Evolutionary conservation across 2,329 filamentous ascomycete genomes (phyloP).

Genomic region (Lithohypha guttulata): DNA sequence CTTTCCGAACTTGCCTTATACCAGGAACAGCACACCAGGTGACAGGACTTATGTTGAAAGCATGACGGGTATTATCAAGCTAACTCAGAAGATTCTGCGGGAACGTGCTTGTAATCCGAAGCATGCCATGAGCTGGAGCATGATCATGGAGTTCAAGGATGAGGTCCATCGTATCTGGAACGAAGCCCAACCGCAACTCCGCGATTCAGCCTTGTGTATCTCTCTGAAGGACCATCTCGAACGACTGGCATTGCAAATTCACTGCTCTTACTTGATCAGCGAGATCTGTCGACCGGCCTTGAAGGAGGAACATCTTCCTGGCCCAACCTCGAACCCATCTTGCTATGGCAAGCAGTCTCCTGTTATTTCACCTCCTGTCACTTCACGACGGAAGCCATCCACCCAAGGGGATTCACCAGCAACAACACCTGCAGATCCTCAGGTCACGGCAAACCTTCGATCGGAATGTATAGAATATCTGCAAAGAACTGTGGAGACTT

Average conservation of each 20-base stretch:
- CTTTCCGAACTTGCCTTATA: constrained; percentile 41
- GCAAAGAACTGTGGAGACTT: constrained; percentile 47
- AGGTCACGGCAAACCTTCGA: constrained; percentile 29
- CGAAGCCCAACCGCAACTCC: constrained; percentile 48
- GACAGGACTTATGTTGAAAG: constrained; percentile 48
- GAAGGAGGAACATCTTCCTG: constrained; percentile 32
- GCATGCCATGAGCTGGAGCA: constrained; percentile 42
- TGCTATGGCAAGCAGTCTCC: constrained; percentile 15
- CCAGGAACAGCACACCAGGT: constrained; percentile 37
- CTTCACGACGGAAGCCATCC: constrained; percentile 10
- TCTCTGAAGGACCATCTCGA: constrained; percentile 43
- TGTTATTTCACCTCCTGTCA: constrained; percentile 6
- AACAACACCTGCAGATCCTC: constrained; percentile 12
- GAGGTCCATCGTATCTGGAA: constrained; percentile 47
- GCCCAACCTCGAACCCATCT: constrained; percentile 17
- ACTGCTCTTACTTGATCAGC: constrained; percentile 52
- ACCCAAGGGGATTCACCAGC: constrained; percentile 10
- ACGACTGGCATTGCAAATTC: constrained; percentile 50
- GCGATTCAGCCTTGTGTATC: constrained; percentile 38
- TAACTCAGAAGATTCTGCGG: constrained; percentile 48
- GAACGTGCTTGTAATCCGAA: constrained; percentile 45
- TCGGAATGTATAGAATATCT: constrained; percentile 47
- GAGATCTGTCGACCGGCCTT: constrained; percentile 53
- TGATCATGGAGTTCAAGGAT: constrained; percentile 47
- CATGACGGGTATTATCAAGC: constrained; percentile 44